phyloP scores from a whole-genome alignment of 1,284 basidiomycete genomes.

The Moniliophthora roreri region DNA sequence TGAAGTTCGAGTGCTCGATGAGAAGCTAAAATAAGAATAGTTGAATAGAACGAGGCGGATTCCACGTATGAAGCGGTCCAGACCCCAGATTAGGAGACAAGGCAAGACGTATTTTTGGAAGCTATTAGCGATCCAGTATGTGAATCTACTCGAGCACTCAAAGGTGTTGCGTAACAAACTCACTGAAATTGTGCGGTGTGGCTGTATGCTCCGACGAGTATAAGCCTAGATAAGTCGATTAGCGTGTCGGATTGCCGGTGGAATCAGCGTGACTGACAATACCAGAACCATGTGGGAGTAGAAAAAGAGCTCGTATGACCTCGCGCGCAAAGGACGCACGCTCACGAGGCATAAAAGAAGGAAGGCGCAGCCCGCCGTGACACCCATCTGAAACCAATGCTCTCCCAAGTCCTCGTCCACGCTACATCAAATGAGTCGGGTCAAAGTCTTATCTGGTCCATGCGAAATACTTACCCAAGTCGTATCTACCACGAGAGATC shows the following conservation, averaged over 20 bases:
- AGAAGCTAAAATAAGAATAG: constrained; percentile 38
- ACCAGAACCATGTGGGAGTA: constrained; percentile 38
- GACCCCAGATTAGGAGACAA: constrained; percentile 60
- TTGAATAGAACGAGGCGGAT: constrained; percentile 54
- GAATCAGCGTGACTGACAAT: constrained; percentile 33
- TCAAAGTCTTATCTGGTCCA: neutral
- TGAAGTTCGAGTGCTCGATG: constrained; percentile 21
- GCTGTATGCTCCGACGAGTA: constrained; percentile 39
- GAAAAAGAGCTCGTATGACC: constrained; percentile 49
- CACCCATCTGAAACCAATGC: constrained; percentile 39
- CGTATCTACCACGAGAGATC: neutral
- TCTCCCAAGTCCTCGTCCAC: constrained; percentile 17
- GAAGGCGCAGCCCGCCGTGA: constrained; percentile 36
- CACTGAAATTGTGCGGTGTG: constrained; percentile 33
- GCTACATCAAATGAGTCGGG: neutral
- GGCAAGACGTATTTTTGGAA: constrained; percentile 46
- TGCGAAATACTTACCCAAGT: constrained; percentile 1
- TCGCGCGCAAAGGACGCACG: constrained; percentile 41
- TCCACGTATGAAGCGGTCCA: constrained; percentile 58
- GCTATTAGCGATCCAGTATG: neutral
- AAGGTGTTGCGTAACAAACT: neutral
- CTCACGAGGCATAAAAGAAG: constrained; percentile 39
- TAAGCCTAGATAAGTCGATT: constrained; percentile 31
- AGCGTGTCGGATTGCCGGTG: neutral
- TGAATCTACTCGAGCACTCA: neutral